Conservation (phyloP, 768 basidiomycete genomes). For the Boletus bicolor region DNA sequence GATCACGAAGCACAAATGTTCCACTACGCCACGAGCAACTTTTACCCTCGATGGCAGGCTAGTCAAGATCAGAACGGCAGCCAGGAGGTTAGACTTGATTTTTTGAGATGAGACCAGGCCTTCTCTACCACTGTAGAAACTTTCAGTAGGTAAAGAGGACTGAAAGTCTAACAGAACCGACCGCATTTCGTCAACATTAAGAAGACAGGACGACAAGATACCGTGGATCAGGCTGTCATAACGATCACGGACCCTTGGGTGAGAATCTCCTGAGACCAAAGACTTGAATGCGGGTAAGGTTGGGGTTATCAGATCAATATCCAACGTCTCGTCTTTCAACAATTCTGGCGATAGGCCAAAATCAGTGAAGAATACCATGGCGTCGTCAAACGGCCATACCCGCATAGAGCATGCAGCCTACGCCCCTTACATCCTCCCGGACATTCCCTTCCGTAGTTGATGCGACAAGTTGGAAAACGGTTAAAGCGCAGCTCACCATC, state of each 20-base stretch:
- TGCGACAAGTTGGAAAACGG: conserved; percentile 58
- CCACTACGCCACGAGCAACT: conserved; percentile 71
- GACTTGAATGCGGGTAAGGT: conserved; percentile 78
- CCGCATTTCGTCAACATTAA: conserved; percentile 92
- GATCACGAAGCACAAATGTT: conserved; percentile 82
- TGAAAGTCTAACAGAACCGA: conserved; percentile 35
- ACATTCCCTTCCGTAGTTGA: conserved; percentile 50
- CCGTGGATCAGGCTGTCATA: conserved; percentile 70
- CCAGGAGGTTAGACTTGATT: conserved; percentile 86
- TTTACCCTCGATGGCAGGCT: conserved; percentile 63
- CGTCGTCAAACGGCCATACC: conserved; percentile 40
- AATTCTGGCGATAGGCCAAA: conserved; percentile 48
- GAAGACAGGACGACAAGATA: conserved; percentile 78
- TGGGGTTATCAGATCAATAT: conserved; percentile 75
- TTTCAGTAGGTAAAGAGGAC: conserved; percentile 3
- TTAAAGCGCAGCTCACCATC: conserved; percentile 63
- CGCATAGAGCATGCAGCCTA: conserved; percentile 75
- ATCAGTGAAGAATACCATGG: background rate
- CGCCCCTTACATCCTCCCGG: conserved; percentile 73
- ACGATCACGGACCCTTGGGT: conserved; percentile 43
- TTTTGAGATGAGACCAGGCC: conserved; percentile 77
- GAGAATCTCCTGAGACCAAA: conserved; percentile 52
- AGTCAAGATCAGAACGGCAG: conserved; percentile 81
- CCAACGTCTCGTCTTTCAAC: conserved; percentile 80
- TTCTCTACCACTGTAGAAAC: conserved; percentile 61